Conservation (phyloP, 495 filamentous ascomycete species). For the Hyphodiscus hymeniophilus region DNA sequence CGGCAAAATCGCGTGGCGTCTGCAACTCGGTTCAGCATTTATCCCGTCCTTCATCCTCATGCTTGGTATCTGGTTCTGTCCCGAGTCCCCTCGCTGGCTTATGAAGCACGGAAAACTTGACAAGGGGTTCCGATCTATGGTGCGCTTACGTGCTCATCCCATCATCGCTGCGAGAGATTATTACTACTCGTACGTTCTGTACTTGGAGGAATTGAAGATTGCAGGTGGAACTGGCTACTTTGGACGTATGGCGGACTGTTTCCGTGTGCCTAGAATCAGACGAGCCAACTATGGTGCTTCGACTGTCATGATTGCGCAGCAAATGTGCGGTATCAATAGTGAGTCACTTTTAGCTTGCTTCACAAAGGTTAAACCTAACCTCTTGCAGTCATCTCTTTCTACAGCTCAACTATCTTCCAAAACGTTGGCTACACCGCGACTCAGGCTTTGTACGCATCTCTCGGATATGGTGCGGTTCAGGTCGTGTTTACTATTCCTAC, state of each 20-base stretch:
- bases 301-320: constrained; percentile 84
- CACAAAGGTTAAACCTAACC: too few species aligned
- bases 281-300: constrained; percentile 65
- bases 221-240: constrained; percentile 52
- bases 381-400: constrained; percentile 53
- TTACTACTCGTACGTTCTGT: constrained; percentile 69
- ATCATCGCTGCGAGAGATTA: constrained; percentile 75
- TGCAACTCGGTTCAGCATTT: constrained; percentile 77
- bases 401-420: constrained; percentile 56
- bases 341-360: too few species aligned
- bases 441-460: constrained; percentile 53
- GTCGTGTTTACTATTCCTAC: constrained; percentile 73
- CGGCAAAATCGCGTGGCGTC: too few species aligned
- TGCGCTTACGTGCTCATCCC: constrained; percentile 56
- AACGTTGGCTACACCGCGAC: constrained; percentile 47
- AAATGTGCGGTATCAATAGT: constrained; percentile 38
- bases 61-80: constrained; percentile 60
- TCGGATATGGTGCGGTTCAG: constrained; percentile 75
- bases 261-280: constrained; percentile 71
- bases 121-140: constrained; percentile 60
- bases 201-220: constrained; percentile 59
- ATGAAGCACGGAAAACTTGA: constrained; percentile 59
- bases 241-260: constrained; percentile 49
- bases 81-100: constrained; percentile 62
- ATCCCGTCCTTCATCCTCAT: constrained; percentile 66